Conservation (phyloP, 2,329 filamentous ascomycete genomes). For the Paraconiothyrium sp. region DNA sequence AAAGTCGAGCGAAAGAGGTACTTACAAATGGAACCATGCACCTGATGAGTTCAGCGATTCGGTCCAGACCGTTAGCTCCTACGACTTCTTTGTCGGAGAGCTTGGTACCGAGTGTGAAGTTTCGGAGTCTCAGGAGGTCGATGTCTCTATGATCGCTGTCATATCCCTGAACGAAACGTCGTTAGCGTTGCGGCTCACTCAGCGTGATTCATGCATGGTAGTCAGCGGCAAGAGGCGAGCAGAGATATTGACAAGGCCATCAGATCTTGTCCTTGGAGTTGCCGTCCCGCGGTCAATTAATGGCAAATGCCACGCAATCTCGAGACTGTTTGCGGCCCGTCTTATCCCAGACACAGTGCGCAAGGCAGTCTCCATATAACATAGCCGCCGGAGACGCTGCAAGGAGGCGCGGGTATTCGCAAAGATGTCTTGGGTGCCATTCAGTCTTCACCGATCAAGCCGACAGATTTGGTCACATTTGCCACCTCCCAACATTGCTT, state of each 20-base stretch:
- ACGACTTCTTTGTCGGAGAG: conserved; percentile 72
- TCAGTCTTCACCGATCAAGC: conserved; percentile 22
- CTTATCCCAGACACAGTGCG: background rate
- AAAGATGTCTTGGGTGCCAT: conserved; percentile 16
- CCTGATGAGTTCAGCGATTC: conserved; percentile 70
- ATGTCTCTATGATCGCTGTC: conserved; percentile 79
- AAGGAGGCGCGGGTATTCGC: conserved; percentile 7
- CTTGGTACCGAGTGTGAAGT: conserved; percentile 76
- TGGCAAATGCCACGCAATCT: background rate
- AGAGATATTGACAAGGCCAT: background rate
- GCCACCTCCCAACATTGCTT: background rate
- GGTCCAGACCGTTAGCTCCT: conserved; percentile 69
- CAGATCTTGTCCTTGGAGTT: background rate
- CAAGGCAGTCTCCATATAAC: background rate
- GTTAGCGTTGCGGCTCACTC: conserved; percentile 33
- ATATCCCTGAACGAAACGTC: conserved; percentile 68
- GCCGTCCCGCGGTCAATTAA: background rate
- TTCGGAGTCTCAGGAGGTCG: conserved; percentile 79
- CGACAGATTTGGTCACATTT: conserved; percentile 4
- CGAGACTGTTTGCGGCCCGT: background rate
- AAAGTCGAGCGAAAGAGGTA: conserved; percentile 31
- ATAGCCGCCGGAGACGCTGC: conserved; percentile 9
- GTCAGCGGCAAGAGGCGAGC: conserved; percentile 1
- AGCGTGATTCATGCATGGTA: background rate
- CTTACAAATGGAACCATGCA: conserved; percentile 83